phyloP scores from a whole-genome alignment of 2,329 filamentous ascomycete species.

The Ascochyta lentis region DNA sequence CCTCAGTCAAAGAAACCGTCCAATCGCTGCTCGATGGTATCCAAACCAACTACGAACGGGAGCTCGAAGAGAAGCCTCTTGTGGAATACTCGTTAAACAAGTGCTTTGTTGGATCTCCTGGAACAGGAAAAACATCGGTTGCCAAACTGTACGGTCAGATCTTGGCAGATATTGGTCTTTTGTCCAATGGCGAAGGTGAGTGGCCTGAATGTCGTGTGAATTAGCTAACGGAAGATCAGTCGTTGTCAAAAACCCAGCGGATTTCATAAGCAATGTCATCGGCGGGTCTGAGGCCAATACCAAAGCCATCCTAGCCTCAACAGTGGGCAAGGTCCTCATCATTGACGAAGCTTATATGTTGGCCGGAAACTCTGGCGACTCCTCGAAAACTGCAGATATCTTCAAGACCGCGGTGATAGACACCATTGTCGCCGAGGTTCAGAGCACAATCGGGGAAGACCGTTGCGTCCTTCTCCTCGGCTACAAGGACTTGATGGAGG shows the following conservation, averaged over 20 bases:
- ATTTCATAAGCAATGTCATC: slow-evolving; percentile 70
- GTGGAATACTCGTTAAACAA: slow-evolving; percentile 70
- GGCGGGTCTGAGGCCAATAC: slow-evolving; percentile 75
- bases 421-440: slow-evolving; percentile 76
- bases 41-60: slow-evolving; percentile 68
- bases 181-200: slow-evolving; percentile 72
- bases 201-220: no score
- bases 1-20: slow-evolving; percentile 68
- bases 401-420: slow-evolving; percentile 73
- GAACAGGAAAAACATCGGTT: slow-evolving; percentile 78
- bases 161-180: slow-evolving; percentile 69
- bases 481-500: slow-evolving; percentile 72
- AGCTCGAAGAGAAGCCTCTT: slow-evolving; percentile 65
- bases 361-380: slow-evolving; percentile 38
- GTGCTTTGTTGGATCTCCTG: slow-evolving; percentile 74
- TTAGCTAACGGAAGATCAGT: slow-evolving; percentile 54
- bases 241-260: slow-evolving; percentile 73
- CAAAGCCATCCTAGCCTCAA: slow-evolving; percentile 71
- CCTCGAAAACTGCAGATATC: slow-evolving; percentile 46
- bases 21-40: slow-evolving; percentile 66
- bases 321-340: slow-evolving; percentile 75
- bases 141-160: slow-evolving; percentile 76
- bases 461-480: slow-evolving; percentile 75
- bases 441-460: slow-evolving; percentile 73
- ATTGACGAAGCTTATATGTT: slow-evolving; percentile 83